Percentiles rank a stretch among this genome's conserved stretches.
phyloP scores from a whole-genome alignment of 345 rosid genomes.

The Rhodamnia argentea region DNA sequence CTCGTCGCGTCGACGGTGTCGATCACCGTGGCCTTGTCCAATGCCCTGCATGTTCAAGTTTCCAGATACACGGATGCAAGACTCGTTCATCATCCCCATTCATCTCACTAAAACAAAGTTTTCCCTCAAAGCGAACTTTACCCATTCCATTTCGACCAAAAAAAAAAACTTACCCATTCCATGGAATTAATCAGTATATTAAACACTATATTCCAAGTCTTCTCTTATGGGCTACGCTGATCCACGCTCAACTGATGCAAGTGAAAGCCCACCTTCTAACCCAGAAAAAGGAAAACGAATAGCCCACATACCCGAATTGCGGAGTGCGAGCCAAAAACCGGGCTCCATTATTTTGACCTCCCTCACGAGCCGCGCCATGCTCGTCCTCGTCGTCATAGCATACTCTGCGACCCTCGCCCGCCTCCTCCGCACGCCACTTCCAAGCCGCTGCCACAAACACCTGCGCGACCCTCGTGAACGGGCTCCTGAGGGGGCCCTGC shows the following conservation, averaged over 20 bases:
- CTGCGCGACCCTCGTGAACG: constrained; percentile 51
- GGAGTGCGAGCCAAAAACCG: constrained; percentile 30
- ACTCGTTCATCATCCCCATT: not conserved
- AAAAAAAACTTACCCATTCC: no score
- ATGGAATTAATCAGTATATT: no score
- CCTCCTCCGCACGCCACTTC: constrained; percentile 48
- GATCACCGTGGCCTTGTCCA: constrained; percentile 73
- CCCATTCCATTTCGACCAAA: no score
- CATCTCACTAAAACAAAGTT: not conserved
- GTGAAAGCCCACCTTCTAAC: not conserved
- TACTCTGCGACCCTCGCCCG: constrained; percentile 17
- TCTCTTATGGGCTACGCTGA: not conserved
- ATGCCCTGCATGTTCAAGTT: constrained; percentile 26
- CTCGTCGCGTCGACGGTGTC: constrained; percentile 37
- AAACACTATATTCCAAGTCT: not conserved
- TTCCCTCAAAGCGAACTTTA: no score
- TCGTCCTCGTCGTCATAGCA: constrained; percentile 17
- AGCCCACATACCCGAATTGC: constrained; percentile 46
- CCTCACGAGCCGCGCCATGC: not conserved
- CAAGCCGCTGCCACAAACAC: constrained; percentile 56
- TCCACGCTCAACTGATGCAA: not conserved
- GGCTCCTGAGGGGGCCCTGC: constrained; percentile 58
- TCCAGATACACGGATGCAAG: not conserved
- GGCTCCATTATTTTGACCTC: constrained; percentile 1
- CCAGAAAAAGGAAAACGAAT: not conserved